Evolutionary conservation across 495 filamentous ascomycete species (phyloP), one percentile per base, ranked within the genome.

Genomic region (Trichoderma orchidacearum): DNA sequence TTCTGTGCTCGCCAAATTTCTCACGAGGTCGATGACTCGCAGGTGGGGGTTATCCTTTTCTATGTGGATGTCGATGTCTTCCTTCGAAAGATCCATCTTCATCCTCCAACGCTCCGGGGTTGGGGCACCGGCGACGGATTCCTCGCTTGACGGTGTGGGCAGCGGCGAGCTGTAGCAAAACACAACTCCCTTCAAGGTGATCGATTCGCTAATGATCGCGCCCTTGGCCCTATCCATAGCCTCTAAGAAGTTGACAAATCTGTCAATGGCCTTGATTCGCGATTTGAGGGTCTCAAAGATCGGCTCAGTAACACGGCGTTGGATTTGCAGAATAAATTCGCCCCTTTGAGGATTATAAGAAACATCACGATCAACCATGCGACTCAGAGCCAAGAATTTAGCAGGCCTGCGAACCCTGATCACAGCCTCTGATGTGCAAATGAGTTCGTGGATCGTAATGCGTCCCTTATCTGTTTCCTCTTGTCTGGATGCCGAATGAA

Each of bases 11-110:
- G 93, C 68, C 34, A 80, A 70, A 17, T 71, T 71, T 6, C 76
- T 78, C 12, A 96, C 72, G 29, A 79, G 70, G 54, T 86, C 81
- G 32, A 80, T 70, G 18, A 90, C 82, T 15, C 86, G 80, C 45
- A 85, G 73, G 64, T 95, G 90, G 0, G 91, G 91, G 59, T 89
- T 95, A 13, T 73, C 73, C 21, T 64, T 63, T 21, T 84, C 78
- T 23, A 97, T 72, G 12, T 62, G 57, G 11, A 89, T 59, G n/a
- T 69, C 59, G 63, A 80, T 74, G 4, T 60, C 51, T 30, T 59
- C 63, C 45, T 36, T 61, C 27, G 41, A 56, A 18, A 75, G 66
- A 38, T 73, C 65, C 13, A 77, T 51, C 15, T 60, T 62, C 15
- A 69, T 74, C 62, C 56, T 73, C 72, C 65, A 79, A 32, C 51